Conservation (phyloP, 2,329 filamentous ascomycete genomes). For the Pestalotiopsis sp. region DNA sequence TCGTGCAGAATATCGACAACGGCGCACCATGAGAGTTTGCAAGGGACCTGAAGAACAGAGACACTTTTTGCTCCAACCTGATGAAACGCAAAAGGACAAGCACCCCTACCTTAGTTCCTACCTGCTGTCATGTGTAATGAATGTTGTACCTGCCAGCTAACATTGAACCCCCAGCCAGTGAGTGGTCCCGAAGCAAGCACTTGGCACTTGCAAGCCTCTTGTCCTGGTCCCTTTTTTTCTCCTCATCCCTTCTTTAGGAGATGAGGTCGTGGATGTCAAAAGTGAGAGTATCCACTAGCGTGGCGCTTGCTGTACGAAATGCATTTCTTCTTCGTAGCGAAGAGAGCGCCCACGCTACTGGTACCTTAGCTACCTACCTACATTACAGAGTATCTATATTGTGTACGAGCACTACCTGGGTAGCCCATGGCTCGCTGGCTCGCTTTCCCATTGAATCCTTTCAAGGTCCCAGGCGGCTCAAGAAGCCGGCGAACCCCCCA, state of each 20-base stretch:
- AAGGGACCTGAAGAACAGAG: background rate
- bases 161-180: too few relatives aligned
- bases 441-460: too few relatives aligned
- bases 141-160: too few relatives aligned
- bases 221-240: background rate
- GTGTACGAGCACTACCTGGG: background rate
- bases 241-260: background rate
- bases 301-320: background rate
- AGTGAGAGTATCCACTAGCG: slow-evolving; percentile 3
- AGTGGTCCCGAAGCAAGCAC: too few relatives aligned
- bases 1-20: background rate
- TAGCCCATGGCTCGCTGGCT: background rate
- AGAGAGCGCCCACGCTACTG: background rate
- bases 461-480: background rate
- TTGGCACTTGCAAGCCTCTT: too few relatives aligned
- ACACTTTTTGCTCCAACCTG: background rate
- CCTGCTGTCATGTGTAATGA: background rate
- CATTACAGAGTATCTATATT: background rate
- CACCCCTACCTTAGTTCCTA: background rate
- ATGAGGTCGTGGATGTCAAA: slow-evolving; percentile 7
- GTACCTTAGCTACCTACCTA: background rate
- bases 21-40: background rate
- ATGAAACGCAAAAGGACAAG: background rate
- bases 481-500: background rate
- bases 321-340: too few relatives aligned